Evolutionary conservation across 192 early-diverging fungal genomes (phyloP).

Genomic region (Piromyces finnis): DNA sequence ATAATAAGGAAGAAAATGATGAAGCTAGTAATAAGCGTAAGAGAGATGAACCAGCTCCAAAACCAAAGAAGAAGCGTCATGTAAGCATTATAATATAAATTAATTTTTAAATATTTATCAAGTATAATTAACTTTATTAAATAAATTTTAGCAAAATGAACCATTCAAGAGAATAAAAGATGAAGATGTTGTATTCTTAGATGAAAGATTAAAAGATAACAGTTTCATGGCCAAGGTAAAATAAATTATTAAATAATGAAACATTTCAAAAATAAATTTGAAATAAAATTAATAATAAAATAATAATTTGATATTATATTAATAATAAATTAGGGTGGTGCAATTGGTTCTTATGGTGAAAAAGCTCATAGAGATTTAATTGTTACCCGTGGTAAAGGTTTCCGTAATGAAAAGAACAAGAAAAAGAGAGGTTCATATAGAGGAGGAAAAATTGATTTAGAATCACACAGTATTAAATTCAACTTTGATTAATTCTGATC

Average conservation of each 20-base stretch:
- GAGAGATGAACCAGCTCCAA: background rate
- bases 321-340: slow-evolving; percentile 29
- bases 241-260: background rate
- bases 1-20: background rate
- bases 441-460: slow-evolving; percentile 73
- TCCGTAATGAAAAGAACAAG: slow-evolving; percentile 91
- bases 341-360: slow-evolving; percentile 59
- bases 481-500: slow-evolving; percentile 2
- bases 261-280: background rate
- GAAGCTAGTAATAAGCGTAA: background rate
- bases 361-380: slow-evolving; percentile 87
- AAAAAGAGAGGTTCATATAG: slow-evolving; percentile 91
- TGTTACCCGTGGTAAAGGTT: slow-evolving; percentile 73
- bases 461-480: slow-evolving; percentile 83
- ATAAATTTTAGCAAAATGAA: slow-evolving; percentile 1
- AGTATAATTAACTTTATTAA: no score
- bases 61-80: background rate
- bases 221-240: slow-evolving; percentile 38
- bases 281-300: background rate
- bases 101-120: no score
- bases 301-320: background rate
- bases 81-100: background rate
- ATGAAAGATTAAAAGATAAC: slow-evolving; percentile 75
- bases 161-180: slow-evolving; percentile 72
- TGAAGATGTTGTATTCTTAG: slow-evolving; percentile 61